Evolutionary conservation across 192 early-diverging fungal genomes (phyloP).

Genomic region (Umbelopsis vinacea): DNA sequence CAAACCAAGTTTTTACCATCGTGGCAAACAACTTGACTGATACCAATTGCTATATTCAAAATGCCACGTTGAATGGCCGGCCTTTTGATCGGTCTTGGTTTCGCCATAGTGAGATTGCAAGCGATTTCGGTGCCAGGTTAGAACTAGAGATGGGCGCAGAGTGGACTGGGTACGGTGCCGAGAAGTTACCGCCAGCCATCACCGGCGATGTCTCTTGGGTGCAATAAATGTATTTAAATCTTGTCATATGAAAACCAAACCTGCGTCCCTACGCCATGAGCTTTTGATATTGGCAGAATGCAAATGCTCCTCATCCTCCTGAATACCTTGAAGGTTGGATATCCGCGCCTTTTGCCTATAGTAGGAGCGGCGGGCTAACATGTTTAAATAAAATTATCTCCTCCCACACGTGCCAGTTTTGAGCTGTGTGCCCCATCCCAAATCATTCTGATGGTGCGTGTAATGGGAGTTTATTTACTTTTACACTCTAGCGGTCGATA

Average conservation of each 20-base stretch:
- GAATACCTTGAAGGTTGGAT: no score
- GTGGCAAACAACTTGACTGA: constrained; percentile 17
- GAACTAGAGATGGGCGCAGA: constrained; percentile 8
- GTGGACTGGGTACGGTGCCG: background rate
- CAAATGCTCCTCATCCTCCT: no score
- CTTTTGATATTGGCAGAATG: no score
- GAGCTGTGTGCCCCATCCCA: no score
- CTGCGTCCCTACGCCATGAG: no score
- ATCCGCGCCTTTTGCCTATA: no score
- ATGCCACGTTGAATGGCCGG: constrained; percentile 8
- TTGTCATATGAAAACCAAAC: background rate
- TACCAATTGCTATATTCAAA: constrained; percentile 12
- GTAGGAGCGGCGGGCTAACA: no score
- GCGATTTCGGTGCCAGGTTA: background rate
- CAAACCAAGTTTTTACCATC: constrained; percentile 2
- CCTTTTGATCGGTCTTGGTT: constrained; percentile 8
- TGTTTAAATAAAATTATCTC: no score
- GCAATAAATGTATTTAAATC: background rate
- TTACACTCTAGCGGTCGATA: no score
- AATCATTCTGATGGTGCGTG: no score
- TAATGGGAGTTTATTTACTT: no score
- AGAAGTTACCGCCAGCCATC: background rate
- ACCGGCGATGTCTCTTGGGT: constrained; percentile 5
- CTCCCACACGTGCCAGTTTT: no score
- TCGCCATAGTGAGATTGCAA: constrained; percentile 14